Evolutionary conservation across 129 eudicot species (phyloP), one percentile per base, ranked within the genome.

Genomic region (Saposhnikovia divaricata): DNA sequence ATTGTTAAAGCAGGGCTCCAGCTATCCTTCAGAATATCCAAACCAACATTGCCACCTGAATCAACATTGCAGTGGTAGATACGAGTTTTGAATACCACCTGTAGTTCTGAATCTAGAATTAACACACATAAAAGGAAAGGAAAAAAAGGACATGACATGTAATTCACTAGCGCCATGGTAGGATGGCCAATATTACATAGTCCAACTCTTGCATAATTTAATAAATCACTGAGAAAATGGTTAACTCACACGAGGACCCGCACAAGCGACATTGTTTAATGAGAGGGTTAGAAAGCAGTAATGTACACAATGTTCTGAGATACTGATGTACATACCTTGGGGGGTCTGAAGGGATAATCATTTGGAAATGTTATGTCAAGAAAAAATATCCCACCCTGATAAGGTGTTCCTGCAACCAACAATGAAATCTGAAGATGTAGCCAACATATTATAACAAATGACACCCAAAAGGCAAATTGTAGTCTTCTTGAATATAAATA

Each of bases 1-100:
- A 96, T 96, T 42, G 99, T 96, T 46, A 88, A 85, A 63, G 99
- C 96, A 1, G 98, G 99, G 68, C 99, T 96, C 99, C 98, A 96
- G 53, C 87, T 86, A 69, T 96, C 97, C 79, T 90, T 92, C 78
- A 96, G 83, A 45, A 90, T 96, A 78, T 90, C 95, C 90, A 96
- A 84, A 77, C 92, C 88, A 71, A 92, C 95, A 80, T 87, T 90
- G 19, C 99, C 98, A 13, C 65, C 47, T 70, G 93, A 85, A 92
- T 92, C 98, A 45, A 92, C 99, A 81, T 96, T 96, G 87, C 98
- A 96, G 82, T 96, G 98, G 88, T 87, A 92, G 78, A 96, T 96
- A 10, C 99, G 92, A 25, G 97, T 96, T 79, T 88, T 92, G 76
- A 92, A 96, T 21, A 92, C 93, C 61, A 90, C 99, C 97, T 92